Base-by-base conservation (phyloP, 169 alveolate genomes). In the Eimeria sp. region DNA sequence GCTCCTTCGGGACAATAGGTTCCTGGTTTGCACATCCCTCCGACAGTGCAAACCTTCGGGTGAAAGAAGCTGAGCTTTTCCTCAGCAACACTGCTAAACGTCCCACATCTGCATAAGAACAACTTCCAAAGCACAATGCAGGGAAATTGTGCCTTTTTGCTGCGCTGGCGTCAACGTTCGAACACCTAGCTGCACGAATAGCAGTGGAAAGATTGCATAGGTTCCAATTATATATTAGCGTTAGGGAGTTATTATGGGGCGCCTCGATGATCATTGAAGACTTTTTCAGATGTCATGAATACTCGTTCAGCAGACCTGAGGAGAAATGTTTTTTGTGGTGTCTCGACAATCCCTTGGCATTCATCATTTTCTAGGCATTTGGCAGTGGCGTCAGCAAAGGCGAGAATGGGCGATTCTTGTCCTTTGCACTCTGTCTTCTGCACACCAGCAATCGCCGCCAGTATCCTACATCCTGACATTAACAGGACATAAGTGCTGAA, bases 1-100 rank as follows among this genome's bases (percentile, higher is more conserved):
- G 98, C 54, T n/a, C 98, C 98, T 13, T 34, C 89, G 20, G 98
- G 98, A 73, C 98, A 98, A 96, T 96, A 97, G 63, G 95, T 61
- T 34, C 98, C 98, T 30, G 92, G 86, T 4, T 76, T 92, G 92
- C 95, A 97, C 80, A 40, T 63, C 47, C 61, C 82, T 63, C 83
- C 94, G 49, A 65, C 5, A 43, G 94, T 87, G 94, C 94, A 87
- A 20, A 51, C 63, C 34, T 87, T 87, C 67, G 94, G 94, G 49
- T 87, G 63, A 45, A 87, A 87, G 30, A 87, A 65, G 82, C 75
- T 87, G 70, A 30, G 49, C 61, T 45, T 63, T 45, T 87, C 65
- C 27, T 61, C 82, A 27, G 18, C 61, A 63, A 22, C 80, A 51
- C 72, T 87, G 83, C 83, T 87, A 27, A 61, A 87, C 70, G 6